Conservation (phyloP, 805 yeast genomes). For the Myxozyma sirexii region DNA sequence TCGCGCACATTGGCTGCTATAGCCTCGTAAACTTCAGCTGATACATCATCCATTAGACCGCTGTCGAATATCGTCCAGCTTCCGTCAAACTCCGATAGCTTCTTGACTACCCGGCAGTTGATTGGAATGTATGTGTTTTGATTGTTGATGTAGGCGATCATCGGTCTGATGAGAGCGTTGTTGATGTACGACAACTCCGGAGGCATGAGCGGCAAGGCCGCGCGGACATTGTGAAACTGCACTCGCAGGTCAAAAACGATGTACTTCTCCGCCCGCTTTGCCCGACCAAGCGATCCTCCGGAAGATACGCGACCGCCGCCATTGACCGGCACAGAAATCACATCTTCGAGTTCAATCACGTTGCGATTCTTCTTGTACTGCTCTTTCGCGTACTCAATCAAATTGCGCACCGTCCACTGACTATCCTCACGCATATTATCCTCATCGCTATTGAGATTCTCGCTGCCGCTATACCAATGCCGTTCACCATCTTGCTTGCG, state of each 20-base stretch:
- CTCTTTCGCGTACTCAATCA: conserved; percentile 7
- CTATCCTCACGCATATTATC: conserved; percentile 23
- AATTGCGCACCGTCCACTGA: conserved; percentile 16
- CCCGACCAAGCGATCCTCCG: not conserved
- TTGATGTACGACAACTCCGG: conserved; percentile 89
- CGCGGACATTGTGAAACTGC: conserved; percentile 81
- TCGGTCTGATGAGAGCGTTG: conserved; percentile 89
- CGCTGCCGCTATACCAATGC: conserved; percentile 9
- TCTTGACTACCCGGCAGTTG: conserved; percentile 77
- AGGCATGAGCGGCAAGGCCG: conserved; percentile 83
- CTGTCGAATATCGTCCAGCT: conserved; percentile 96
- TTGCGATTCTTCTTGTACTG: not conserved
- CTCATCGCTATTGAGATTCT: conserved; percentile 20
- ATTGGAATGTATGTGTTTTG: conserved; percentile 88
- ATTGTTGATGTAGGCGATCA: conserved; percentile 92
- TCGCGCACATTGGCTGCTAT: conserved; percentile 87
- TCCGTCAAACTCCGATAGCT: conserved; percentile 83
- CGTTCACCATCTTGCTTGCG: not conserved
- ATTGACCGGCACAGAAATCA: not conserved
- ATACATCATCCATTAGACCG: conserved; percentile 84
- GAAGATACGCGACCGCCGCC: not conserved
- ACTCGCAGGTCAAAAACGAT: conserved; percentile 80
- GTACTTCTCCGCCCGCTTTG: conserved; percentile 26
- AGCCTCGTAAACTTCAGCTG: conserved; percentile 86
- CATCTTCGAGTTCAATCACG: conserved; percentile 13